Evolutionary conservation across 768 basidiomycete species (phyloP).

Genomic region (Auriscalpium vulgare): DNA sequence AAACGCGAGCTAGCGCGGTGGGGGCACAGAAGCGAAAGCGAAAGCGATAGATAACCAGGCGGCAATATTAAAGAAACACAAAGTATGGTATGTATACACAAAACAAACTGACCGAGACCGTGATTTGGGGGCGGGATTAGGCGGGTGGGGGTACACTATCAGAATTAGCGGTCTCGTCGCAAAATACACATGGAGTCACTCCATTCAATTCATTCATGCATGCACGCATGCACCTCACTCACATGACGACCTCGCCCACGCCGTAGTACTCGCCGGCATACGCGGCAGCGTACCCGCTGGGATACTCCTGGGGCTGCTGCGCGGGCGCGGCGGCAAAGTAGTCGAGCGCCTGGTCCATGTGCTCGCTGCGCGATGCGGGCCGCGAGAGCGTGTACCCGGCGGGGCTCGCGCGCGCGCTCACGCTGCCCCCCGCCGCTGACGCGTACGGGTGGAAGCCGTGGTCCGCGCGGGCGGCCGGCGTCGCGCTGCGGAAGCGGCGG

Average conservation of each 20-base stretch:
- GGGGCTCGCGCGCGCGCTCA: constrained; percentile 27
- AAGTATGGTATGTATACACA: too few species aligned
- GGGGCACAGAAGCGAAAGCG: too few species aligned
- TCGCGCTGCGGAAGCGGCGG: constrained; percentile 69
- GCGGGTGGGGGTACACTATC: too few species aligned
- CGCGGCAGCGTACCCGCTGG: neutral
- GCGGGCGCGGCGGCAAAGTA: constrained; percentile 1
- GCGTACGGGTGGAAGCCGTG: constrained; percentile 30
- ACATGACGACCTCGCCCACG: constrained; percentile 16
- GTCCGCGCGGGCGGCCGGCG: constrained; percentile 50
- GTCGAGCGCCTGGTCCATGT: constrained; percentile 6
- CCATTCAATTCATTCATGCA: too few species aligned
- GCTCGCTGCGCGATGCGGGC: too few species aligned
- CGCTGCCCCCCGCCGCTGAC: constrained; percentile 13
- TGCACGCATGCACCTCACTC: neutral
- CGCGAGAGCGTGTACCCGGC: constrained; percentile 46
- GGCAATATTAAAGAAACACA: too few species aligned
- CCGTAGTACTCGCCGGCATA: constrained; percentile 5
- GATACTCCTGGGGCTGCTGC: neutral
- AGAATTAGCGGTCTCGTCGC: too few species aligned
- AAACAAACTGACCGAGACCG: too few species aligned
- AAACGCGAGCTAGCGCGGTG: too few species aligned
- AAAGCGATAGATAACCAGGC: too few species aligned
- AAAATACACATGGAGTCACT: too few species aligned
- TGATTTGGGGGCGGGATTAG: too few species aligned